Percentiles rank a stretch among this genome's conserved stretches.
phyloP scores from a whole-genome alignment of 192 early-diverging fungal genomes.

The Backusella liffmaniae region DNA sequence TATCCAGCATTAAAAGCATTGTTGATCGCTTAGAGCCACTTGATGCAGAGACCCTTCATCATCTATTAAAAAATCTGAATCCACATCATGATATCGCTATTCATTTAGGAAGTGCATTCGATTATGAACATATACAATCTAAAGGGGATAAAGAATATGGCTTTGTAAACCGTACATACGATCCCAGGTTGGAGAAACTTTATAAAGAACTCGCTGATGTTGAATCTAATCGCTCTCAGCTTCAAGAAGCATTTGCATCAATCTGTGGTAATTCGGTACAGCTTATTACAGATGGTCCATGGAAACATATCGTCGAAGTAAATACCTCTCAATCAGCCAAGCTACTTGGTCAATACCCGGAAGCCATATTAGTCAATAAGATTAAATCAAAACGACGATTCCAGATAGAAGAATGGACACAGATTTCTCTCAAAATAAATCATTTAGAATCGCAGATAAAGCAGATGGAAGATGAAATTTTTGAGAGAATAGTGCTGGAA shows the following conservation, averaged over 20 bases:
- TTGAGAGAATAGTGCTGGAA: conserved; percentile 39
- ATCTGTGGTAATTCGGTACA: conserved; percentile 42
- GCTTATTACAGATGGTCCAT: conserved; percentile 40
- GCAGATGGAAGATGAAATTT: conserved; percentile 52
- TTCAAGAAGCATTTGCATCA: conserved; percentile 41
- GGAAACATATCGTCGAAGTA: conserved; percentile 57
- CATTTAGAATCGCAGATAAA: conserved; percentile 40
- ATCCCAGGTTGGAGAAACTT: conserved; percentile 32
- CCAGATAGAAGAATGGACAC: conserved; percentile 52
- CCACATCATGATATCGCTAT: conserved; percentile 40
- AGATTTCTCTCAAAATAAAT: conserved; percentile 56
- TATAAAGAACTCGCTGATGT: conserved; percentile 41
- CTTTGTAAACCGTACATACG: conserved; percentile 49
- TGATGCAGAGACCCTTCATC: background rate
- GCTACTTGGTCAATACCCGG: conserved; percentile 18
- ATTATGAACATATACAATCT: conserved; percentile 42
- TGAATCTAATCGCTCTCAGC: conserved; percentile 39
- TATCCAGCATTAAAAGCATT: conserved; percentile 51
- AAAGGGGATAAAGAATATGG: conserved; percentile 43
- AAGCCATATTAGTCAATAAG: conserved; percentile 50
- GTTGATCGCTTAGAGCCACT: conserved; percentile 29
- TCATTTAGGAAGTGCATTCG: conserved; percentile 44
- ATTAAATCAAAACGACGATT: conserved; percentile 54
- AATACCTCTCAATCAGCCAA: conserved; percentile 42
- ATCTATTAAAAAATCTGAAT: conserved; percentile 39